Base-by-base conservation (phyloP, 192 early-diverging fungal species). In the Radiomyces spectabilis region DNA sequence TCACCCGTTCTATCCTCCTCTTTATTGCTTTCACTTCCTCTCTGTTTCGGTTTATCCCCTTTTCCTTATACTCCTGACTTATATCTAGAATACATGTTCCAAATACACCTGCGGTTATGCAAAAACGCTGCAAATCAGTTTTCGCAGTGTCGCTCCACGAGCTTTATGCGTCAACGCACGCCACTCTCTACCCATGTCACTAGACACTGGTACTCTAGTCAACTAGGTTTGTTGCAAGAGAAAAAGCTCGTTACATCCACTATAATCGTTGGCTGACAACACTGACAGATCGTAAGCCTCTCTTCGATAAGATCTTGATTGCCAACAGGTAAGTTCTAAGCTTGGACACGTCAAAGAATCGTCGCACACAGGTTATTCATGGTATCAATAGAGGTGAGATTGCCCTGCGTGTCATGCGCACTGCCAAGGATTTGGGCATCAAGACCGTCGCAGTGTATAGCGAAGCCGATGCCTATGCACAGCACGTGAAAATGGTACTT, bases 281-380 rank as follows among this genome's bases (percentile, higher is more conserved):
- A 7, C 40, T 22, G 53, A 35, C 69, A 80, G 77, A 66, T 38
- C 75, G 76, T 34, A 86, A 89, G 54, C 88, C 89, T 26, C 67
- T 91, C 41, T 94, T 98, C 67, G 85, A 94, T 75, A 98, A 98
- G 73, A 94, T 98, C 43, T 79, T 98, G 41, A 88, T 98, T 55
- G 95, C 93, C 38, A 98, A 98, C 69, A 81, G 94, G 68, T 85
- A 83, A 61, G 18, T 47, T 33, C 3, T 26, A n/a, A 4, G 2
- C 44, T 21, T 31, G 8, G 12, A 13, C 48, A 18, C 49, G 34
- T 19, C 13, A 49, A 27, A 15, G 22, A 27, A 13, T 2, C 10
- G 22, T 30, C 3, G 3, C 39, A 16, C 22, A 10, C 40, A 25
- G 25, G n/a, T 37, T 22, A 38, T 30, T 55, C 45, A 31, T 35